Base-by-base conservation (phyloP, 1,284 basidiomycete species). In the Malassezia nana region DNA sequence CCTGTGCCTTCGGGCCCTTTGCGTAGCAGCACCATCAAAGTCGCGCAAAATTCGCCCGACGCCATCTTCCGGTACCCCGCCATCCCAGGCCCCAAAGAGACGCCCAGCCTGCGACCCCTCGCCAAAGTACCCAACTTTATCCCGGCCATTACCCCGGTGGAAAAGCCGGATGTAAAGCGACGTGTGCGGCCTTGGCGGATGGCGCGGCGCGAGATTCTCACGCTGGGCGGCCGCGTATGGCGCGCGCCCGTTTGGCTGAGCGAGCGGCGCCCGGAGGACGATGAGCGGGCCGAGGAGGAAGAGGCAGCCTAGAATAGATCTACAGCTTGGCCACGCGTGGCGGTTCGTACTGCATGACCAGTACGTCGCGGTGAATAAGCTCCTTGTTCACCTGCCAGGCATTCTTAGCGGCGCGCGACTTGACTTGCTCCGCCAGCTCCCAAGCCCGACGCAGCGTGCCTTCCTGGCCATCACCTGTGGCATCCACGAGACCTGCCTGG, bases 401-500 rank as follows among this genome's bases (percentile, higher is more conserved):
- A 18, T 79, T 69, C 13, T 67, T 76, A 4, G 77, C 73, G 54
- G 76, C 77, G 13, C 45, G 51, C 24, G 77, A 77, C 46, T 49
- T 49, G 29, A 77, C 64, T 48, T 71, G 66, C 26, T 68, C 58
- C 0, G 75, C 79, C 5, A 79, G 52, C 58, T 76, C 72, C 1
- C 73, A 49, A 2, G 79, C 77, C 12, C 61, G 64, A 7, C 69
- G 76, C 18, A 89, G 65, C 4, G 91, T 79, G 41, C 80, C 78
- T 0, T 83, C 62, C 1, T 60, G 82, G 25, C 77, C 74, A 82
- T 85, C 42, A 85, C 69, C 57, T 81, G 78, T 69, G 0, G 46
- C 47, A 42, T 94, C 89, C 20, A 94, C 76, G 9, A 94, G 74
- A 4, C 85, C 84, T 15, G 78, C 78, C 9, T 79, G 73, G 4